Percentiles rank a stretch among this genome's conserved stretches.
phyloP scores from a whole-genome alignment of 2,329 filamentous ascomycete species.

The Chrysoporthe cubensis region DNA sequence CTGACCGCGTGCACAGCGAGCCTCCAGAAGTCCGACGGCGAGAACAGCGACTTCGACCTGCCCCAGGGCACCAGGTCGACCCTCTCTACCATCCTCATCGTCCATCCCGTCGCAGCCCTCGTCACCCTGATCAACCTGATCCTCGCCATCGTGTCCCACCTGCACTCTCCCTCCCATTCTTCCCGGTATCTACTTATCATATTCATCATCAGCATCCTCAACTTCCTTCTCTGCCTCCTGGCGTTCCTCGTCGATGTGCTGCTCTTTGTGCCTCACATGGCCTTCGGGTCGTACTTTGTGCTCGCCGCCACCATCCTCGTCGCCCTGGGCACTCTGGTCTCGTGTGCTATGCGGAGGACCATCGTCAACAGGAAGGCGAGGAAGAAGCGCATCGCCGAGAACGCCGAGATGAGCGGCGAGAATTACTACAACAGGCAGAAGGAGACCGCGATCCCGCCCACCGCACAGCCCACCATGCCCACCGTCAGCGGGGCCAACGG shows the following conservation, averaged over 20 bases:
- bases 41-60: slow-evolving; percentile 57
- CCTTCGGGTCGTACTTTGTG: slow-evolving; percentile 94
- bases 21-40: slow-evolving; percentile 16
- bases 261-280: slow-evolving; percentile 89
- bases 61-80: slow-evolving; percentile 57
- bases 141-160: slow-evolving; percentile 79
- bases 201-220: slow-evolving; percentile 84
- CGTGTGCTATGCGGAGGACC: slow-evolving; percentile 92
- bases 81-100: slow-evolving; percentile 86
- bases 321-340: slow-evolving; percentile 78
- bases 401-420: slow-evolving; percentile 95
- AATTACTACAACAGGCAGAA: slow-evolving; percentile 80
- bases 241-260: slow-evolving; percentile 93
- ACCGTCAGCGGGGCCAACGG: slow-evolving; percentile 60
- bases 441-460: slow-evolving; percentile 47
- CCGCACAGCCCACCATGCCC: slow-evolving; percentile 62
- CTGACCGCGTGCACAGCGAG: background rate
- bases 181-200: slow-evolving; percentile 83
- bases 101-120: slow-evolving; percentile 89
- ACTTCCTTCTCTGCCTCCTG: slow-evolving; percentile 79
- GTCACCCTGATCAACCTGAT: slow-evolving; percentile 84
- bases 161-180: slow-evolving; percentile 87
- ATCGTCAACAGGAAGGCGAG: slow-evolving; percentile 91
- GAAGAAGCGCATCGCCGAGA: slow-evolving; percentile 87
- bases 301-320: slow-evolving; percentile 87